A percentile compares a stretch with the other conserved stretches of the same genome.
Evolutionary conservation across 2,329 filamentous ascomycete species (phyloP).

Genomic region (Xylaria multiplex): DNA sequence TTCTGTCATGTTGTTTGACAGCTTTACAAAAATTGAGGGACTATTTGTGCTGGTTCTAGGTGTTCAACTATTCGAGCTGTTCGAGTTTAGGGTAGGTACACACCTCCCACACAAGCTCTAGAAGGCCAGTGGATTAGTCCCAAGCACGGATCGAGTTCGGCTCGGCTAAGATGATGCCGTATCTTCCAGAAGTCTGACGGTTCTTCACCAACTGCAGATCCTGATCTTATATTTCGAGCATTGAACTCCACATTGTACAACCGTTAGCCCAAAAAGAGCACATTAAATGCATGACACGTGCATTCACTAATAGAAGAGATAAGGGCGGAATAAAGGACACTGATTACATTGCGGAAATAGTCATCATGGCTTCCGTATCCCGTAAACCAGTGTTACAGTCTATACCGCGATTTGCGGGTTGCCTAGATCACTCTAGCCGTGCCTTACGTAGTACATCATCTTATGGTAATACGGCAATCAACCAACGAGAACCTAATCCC

Average conservation of each 20-base stretch:
- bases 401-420: neutral
- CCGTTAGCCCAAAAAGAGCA: neutral
- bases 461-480: neutral
- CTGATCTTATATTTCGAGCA: slow-evolving; percentile 9
- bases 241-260: slow-evolving; percentile 11
- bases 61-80: slow-evolving; percentile 5
- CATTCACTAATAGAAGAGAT: slow-evolving; percentile 13
- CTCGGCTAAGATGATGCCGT: neutral
- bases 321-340: slow-evolving; percentile 8
- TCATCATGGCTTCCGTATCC: slow-evolving; percentile 14
- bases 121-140: slow-evolving; percentile 3
- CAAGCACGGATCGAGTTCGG: neutral
- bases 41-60: slow-evolving; percentile 11
- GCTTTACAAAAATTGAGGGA: neutral
- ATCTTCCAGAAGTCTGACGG: neutral
- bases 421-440: neutral
- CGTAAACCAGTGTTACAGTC: neutral
- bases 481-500: neutral
- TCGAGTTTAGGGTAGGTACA: neutral
- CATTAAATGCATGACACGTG: slow-evolving; percentile 16
- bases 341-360: slow-evolving; percentile 25
- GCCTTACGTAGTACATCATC: neutral
- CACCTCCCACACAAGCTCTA: neutral
- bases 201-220: neutral
- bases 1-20: slow-evolving; percentile 34